These are phyloP conservation scores for Crucihimalaya himalaica DNA, from an alignment of 345 rosid genomes.

Conservation along the genomic window DNA sequence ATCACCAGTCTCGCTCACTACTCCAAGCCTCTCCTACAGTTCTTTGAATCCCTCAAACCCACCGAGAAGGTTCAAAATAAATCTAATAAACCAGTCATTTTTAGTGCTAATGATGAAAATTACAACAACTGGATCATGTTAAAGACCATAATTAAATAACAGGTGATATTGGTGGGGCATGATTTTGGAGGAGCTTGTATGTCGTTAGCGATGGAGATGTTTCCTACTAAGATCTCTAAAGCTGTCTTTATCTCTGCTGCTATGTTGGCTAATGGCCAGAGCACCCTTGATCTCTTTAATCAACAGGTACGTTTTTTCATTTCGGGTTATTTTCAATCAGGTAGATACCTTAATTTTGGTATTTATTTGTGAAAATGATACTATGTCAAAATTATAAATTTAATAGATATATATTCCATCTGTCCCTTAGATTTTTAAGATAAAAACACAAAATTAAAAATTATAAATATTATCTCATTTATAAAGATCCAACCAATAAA, in stretches of 20 bases:
- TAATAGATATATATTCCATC: too few relatives aligned
- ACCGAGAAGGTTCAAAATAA: constrained; percentile 65
- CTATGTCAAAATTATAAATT: not conserved
- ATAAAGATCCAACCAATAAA: too few relatives aligned
- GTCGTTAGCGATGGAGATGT: constrained; percentile 88
- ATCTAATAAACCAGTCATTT: not conserved
- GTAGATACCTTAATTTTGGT: not conserved
- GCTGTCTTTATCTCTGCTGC: constrained; percentile 88
- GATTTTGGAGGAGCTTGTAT: constrained; percentile 96
- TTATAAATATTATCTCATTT: too few relatives aligned
- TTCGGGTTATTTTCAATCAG: not conserved
- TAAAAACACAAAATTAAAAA: too few relatives aligned
- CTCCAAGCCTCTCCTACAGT: constrained; percentile 75
- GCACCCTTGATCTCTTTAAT: constrained; percentile 75
- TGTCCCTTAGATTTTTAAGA: too few relatives aligned
- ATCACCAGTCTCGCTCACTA: constrained; percentile 83
- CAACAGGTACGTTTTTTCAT: constrained; percentile 54
- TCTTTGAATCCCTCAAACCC: constrained; percentile 69
- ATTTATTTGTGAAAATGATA: not conserved
- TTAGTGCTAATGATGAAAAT: not conserved
- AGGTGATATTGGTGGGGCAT: constrained; percentile 94
- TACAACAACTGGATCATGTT: not conserved
- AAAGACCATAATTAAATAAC: not conserved
- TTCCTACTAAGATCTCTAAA: constrained; percentile 72
- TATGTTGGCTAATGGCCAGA: constrained; percentile 79